These are phyloP conservation scores for Stephanodiscus triporus DNA, from an alignment of 108 stramenopile species.

Conservation along the genomic window DNA sequence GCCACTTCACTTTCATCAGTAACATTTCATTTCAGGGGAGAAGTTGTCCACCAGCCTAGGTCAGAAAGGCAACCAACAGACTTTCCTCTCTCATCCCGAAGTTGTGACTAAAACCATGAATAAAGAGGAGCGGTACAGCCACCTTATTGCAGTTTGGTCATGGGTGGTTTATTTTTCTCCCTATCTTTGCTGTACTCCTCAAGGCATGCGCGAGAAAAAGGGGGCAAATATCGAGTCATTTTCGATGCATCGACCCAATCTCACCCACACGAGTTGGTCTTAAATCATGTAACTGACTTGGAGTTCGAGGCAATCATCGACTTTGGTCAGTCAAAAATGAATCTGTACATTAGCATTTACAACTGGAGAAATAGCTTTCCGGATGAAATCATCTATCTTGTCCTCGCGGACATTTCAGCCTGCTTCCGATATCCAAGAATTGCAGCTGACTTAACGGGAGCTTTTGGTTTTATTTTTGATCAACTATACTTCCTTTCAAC, in stretches of 20 bases:
- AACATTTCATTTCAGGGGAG: no score
- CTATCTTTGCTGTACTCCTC: background rate
- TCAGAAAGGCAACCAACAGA: constrained; percentile 10
- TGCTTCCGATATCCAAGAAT: background rate
- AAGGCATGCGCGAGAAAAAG: constrained; percentile 14
- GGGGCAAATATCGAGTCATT: background rate
- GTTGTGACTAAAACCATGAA: constrained; percentile 12
- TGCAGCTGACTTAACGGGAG: background rate
- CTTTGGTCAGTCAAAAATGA: background rate
- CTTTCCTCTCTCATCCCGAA: background rate
- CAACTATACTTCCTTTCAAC: background rate
- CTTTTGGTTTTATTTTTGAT: background rate
- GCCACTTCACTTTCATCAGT: no score
- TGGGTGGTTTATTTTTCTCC: background rate
- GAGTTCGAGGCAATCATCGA: background rate
- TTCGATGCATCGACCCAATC: background rate
- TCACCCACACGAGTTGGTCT: background rate
- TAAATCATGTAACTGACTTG: background rate
- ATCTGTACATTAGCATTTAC: background rate
- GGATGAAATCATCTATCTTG: background rate
- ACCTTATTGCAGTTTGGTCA: background rate
- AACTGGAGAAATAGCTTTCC: no score
- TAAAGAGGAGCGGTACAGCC: constrained; percentile 24
- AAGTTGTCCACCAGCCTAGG: no score
- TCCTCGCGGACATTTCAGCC: background rate